Conservation (phyloP, 2,329 filamentous ascomycete genomes). For the Orbilia ellipsospora region DNA sequence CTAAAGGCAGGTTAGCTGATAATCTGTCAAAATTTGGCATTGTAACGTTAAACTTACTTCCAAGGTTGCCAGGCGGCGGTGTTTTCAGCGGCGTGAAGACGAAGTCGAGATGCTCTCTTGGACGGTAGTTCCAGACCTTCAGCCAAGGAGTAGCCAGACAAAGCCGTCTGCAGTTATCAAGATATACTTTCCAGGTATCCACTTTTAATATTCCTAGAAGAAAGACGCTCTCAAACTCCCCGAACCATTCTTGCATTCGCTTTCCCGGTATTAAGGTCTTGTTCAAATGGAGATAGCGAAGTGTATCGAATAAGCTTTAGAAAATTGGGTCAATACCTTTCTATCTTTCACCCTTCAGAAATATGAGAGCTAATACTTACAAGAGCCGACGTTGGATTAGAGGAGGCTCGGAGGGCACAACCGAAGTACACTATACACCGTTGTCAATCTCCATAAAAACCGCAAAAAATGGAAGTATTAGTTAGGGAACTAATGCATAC, state of each 20-base stretch:
- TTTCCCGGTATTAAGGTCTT: constrained; percentile 20
- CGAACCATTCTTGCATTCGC: constrained; percentile 44
- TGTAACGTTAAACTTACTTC: constrained; percentile 24
- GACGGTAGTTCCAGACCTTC: constrained; percentile 49
- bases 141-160: constrained; percentile 42
- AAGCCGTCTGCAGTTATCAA: constrained; percentile 37
- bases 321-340: no score
- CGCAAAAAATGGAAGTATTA: background rate
- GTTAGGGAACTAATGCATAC: constrained; percentile 14
- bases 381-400: constrained; percentile 48
- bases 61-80: constrained; percentile 21
- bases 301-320: constrained; percentile 44
- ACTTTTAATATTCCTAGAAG: constrained; percentile 38
- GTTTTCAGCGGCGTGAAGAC: constrained; percentile 46
- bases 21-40: background rate
- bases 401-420: constrained; percentile 23
- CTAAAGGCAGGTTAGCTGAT: constrained; percentile 2
- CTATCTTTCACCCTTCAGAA: background rate
- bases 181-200: constrained; percentile 47
- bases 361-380: constrained; percentile 21
- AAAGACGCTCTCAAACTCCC: constrained; percentile 44
- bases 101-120: constrained; percentile 48
- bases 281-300: constrained; percentile 39
- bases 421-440: constrained; percentile 36
- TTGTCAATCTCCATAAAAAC: background rate